Base-by-base conservation (phyloP, 306 rosid species). In the Quercus alba region DNA sequence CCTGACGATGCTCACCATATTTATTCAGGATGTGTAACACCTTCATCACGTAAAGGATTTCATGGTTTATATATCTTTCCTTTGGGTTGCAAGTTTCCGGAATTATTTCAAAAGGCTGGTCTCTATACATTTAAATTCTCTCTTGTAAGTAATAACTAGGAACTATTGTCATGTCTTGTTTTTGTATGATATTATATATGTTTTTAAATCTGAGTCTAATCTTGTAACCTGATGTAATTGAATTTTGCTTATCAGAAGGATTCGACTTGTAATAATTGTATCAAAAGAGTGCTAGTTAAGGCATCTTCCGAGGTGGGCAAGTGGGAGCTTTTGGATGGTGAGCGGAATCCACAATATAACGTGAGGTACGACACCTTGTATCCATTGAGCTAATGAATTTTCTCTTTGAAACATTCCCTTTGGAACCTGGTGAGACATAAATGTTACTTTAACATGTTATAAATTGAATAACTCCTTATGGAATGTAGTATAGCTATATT, bases 11-110 rank as follows among this genome's bases (percentile, higher is more conserved):
- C 17, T 70, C 20, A 9, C 6, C 71, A 73, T 58, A 23, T 79
- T 44, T 76, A 51, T 25, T 61, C 76, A 0, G 12, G 2, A 13
- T 35, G 76, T 13, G 66, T 77, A 31, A 14, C 81, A 6, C 85
- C 90, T 33, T 70, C 77, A 19, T 44, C 73, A 0, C 56, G 2
- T 49, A 82, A 82, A 64, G 88, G 83, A 52, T 54, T 84, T 63
- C 82, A 80, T 1, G 86, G 90, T 63, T 19, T 87, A 14, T 87
- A 84, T 44, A 66, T 79, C 62, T 87, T 87, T 74, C 81, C 84
- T 20, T 73, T 87, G 4, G 66, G 80, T 21, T 3, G 76, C 72
- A 77, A 77, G 80, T 26, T 51, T 55, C 58, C 73, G 0, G 26
- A 70, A 35, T 26, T 78, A 21, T 87, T 84, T 75, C 70, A 18